Conservation (phyloP, 768 basidiomycete genomes). For the Nevesoporus exiguus region DNA sequence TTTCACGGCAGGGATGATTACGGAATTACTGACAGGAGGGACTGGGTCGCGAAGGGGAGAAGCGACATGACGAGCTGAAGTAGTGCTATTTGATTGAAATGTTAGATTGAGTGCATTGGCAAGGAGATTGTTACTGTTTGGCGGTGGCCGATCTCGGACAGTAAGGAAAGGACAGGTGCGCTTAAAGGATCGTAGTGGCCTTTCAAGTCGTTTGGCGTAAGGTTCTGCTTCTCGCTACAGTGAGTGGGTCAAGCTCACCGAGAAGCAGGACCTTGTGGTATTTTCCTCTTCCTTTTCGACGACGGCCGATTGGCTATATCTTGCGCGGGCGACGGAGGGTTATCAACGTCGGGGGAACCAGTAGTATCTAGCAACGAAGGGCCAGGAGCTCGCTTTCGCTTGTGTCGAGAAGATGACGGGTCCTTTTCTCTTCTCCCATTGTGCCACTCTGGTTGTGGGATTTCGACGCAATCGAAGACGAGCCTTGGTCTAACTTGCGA, state of each 20-base stretch:
- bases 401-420: conserved; percentile 5
- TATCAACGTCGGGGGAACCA: neutral
- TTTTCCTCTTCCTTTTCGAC: conserved; percentile 19
- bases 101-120: conserved; percentile 29
- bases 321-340: neutral
- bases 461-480: conserved; percentile 25
- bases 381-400: conserved; percentile 11
- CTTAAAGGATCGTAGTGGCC: conserved; percentile 10
- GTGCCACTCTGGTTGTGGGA: conserved; percentile 14
- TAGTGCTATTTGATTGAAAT: conserved; percentile 22
- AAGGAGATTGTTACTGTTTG: conserved; percentile 10
- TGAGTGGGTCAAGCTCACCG: conserved; percentile 31
- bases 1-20: conserved; percentile 1
- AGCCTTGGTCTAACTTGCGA: conserved; percentile 12
- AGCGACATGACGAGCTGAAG: conserved; percentile 7
- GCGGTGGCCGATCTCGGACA: neutral
- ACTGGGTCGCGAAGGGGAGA: neutral
- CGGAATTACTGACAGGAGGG: neutral
- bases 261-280: conserved; percentile 24
- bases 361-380: neutral
- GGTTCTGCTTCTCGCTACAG: conserved; percentile 29
- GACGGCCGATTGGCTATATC: neutral
- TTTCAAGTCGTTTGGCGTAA: conserved; percentile 25
- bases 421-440: neutral
- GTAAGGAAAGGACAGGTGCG: neutral